phyloP scores from a whole-genome alignment of 805 yeast species.

The Pichia pseudocactophila region DNA sequence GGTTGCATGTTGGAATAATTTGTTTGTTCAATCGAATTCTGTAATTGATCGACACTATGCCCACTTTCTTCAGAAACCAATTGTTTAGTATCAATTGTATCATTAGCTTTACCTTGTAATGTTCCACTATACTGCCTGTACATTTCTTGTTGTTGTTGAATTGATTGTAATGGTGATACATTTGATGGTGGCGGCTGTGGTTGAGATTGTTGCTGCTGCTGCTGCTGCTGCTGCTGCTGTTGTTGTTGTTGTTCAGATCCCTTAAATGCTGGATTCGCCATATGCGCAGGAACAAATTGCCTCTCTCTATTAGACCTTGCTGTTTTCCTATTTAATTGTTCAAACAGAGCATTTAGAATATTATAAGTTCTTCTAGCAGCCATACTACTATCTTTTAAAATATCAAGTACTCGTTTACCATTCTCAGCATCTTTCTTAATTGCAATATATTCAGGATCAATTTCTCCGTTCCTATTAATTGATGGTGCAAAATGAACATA shows the following conservation, averaged over 20 bases:
- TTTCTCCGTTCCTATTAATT: slow-evolving; percentile 27
- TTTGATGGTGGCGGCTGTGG: neutral
- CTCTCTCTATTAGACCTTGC: slow-evolving; percentile 32
- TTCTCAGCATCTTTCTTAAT: slow-evolving; percentile 70
- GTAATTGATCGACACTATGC: neutral
- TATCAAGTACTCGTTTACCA: slow-evolving; percentile 66
- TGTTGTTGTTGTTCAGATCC: slow-evolving; percentile 7
- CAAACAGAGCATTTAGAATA: slow-evolving; percentile 70
- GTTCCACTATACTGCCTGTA: no score
- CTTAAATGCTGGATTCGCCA: slow-evolving; percentile 6
- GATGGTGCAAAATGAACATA: slow-evolving; percentile 52
- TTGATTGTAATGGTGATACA: neutral
- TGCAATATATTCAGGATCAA: slow-evolving; percentile 43
- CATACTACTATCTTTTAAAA: slow-evolving; percentile 61
- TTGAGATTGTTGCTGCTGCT: neutral
- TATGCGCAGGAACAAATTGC: slow-evolving; percentile 10
- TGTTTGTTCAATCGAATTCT: neutral
- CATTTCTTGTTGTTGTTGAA: no score
- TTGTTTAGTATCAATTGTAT: no score
- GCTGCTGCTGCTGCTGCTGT: slow-evolving; percentile 3
- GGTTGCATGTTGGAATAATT: neutral
- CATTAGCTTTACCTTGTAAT: no score
- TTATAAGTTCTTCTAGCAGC: slow-evolving; percentile 77
- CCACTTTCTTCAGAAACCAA: no score
- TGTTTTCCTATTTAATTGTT: slow-evolving; percentile 66